These are phyloP conservation scores for Tranzscheliella williamsii DNA, from an alignment of 1,284 basidiomycete species.

Conservation along the genomic window DNA sequence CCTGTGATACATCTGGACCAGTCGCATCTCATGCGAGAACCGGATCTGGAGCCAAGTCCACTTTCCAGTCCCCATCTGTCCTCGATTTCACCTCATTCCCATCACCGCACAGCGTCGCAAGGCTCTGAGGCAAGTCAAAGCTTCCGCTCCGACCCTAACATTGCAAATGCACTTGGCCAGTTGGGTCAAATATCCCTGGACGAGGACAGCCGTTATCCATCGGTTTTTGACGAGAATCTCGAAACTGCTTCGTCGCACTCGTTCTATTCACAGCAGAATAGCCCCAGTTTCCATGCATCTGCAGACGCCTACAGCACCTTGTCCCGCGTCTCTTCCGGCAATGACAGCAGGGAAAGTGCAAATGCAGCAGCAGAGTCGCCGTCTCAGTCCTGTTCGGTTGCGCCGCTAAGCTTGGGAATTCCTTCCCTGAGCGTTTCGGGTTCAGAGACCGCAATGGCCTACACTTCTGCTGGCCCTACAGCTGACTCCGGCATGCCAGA, in stretches of 20 bases:
- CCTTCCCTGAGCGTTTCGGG: conserved; percentile 18
- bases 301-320: not conserved
- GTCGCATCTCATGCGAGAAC: conserved; percentile 18
- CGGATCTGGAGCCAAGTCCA: conserved; percentile 19
- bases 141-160: conserved; percentile 10
- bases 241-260: not conserved
- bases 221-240: conserved; percentile 18
- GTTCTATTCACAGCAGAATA: not conserved
- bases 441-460: conserved; percentile 29
- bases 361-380: not conserved
- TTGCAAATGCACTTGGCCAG: conserved; percentile 22
- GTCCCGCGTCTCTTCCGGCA: not conserved
- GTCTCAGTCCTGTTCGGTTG: not conserved
- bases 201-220: conserved; percentile 20
- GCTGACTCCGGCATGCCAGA: conserved; percentile 20
- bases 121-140: conserved; percentile 20
- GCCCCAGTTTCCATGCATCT: not conserved
- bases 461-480: conserved; percentile 9
- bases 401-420: conserved; percentile 30
- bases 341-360: not conserved
- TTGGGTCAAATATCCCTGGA: conserved; percentile 30
- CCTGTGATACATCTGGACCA: conserved; percentile 4
- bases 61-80: conserved; percentile 19
- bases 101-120: conserved; percentile 16
- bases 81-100: conserved; percentile 10